A percentile compares a stretch with the other conserved stretches of the same genome.
phyloP scores from a whole-genome alignment of 306 rosid species.

The Lathyrus tuberosus region DNA sequence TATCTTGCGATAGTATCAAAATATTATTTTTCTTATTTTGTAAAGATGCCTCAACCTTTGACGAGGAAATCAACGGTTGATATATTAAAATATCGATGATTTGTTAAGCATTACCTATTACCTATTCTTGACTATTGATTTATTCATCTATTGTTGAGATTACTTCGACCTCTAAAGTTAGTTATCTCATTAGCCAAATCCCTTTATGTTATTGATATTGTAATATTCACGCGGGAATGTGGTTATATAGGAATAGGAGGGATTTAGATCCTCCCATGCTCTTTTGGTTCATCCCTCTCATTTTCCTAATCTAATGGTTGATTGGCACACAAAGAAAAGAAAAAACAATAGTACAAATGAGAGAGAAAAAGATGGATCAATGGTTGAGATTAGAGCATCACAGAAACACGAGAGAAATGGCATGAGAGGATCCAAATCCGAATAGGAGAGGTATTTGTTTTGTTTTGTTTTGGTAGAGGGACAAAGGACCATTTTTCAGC shows the following conservation, averaged over 20 bases:
- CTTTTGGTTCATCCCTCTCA: too few relatives aligned
- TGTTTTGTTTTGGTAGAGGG: background rate
- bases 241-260: background rate
- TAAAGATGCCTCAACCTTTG: background rate
- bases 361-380: too few relatives aligned
- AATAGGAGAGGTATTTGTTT: background rate
- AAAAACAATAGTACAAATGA: too few relatives aligned
- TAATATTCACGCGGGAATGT: background rate
- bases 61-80: background rate
- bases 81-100: background rate
- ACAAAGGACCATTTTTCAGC: background rate
- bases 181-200: background rate
- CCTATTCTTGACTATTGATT: background rate
- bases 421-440: background rate
- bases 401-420: too few relatives aligned
- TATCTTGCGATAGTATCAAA: background rate
- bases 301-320: too few relatives aligned
- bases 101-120: background rate
- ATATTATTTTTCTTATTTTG: background rate
- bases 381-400: too few relatives aligned
- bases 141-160: conserved; percentile 5
- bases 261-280: too few relatives aligned
- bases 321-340: too few relatives aligned
- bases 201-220: conserved; percentile 4
- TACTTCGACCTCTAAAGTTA: background rate